These are phyloP conservation scores for Rhododendron vialii DNA, from an alignment of 148 eudicot species.

Conservation along the genomic window DNA sequence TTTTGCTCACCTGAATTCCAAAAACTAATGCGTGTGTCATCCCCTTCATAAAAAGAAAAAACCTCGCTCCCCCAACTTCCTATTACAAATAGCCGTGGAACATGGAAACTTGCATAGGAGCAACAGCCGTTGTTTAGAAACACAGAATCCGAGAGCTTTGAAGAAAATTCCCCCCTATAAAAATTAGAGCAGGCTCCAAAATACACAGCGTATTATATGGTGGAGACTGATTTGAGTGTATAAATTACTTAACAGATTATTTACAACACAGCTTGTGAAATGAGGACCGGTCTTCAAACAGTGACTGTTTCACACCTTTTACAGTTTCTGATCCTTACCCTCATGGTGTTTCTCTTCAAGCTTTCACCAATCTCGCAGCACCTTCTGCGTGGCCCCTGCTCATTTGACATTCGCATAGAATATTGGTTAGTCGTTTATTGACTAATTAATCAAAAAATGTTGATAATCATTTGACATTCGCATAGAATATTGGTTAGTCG, in stretches of 20 bases:
- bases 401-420: background rate
- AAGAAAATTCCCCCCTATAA: background rate
- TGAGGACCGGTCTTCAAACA: conserved; percentile 19
- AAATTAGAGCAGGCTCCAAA: background rate
- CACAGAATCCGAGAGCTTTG: background rate
- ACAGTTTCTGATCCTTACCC: conserved; percentile 52
- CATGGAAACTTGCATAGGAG: background rate
- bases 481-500: background rate
- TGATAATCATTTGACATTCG: background rate
- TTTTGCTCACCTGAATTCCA: background rate
- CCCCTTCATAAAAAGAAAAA: background rate
- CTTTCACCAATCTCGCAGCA: conserved; percentile 57
- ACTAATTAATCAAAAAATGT: background rate
- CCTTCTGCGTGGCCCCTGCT: conserved; percentile 60
- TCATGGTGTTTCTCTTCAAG: conserved; percentile 29
- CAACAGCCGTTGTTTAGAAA: background rate
- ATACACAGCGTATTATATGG: background rate
- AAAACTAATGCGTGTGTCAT: background rate
- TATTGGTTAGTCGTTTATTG: background rate
- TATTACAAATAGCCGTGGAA: background rate
- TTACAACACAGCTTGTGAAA: background rate
- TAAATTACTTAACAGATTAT: background rate
- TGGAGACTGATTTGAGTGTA: background rate
- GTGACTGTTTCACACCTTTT: conserved; percentile 40
- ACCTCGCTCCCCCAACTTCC: background rate